A percentile compares a stretch with the other conserved stretches of the same genome.
Conservation (phyloP, 345 rosid genomes). For the Moricandia moricandioides region DNA sequence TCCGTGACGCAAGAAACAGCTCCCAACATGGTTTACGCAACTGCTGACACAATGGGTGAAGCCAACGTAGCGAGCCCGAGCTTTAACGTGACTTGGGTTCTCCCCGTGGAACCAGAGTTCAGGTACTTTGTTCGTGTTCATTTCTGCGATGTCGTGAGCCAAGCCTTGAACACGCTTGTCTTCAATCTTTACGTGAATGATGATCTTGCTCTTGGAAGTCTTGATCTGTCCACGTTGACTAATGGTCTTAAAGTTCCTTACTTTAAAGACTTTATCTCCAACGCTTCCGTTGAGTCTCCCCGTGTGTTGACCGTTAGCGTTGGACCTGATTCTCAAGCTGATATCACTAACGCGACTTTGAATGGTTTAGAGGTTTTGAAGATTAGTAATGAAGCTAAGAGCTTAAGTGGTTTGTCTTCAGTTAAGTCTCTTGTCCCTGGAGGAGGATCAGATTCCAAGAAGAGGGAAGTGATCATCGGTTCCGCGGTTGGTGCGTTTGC, state of each 20-base stretch:
- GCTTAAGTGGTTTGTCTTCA: slow-evolving; percentile 67
- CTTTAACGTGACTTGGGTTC: slow-evolving; percentile 95
- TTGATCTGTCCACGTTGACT: slow-evolving; percentile 66
- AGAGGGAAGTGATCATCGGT: slow-evolving; percentile 46
- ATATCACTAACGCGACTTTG: slow-evolving; percentile 59
- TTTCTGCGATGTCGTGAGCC: slow-evolving; percentile 83
- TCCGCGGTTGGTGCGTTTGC: slow-evolving; percentile 46
- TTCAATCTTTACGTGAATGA: slow-evolving; percentile 82
- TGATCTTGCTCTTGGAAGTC: slow-evolving; percentile 60
- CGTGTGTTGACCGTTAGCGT: slow-evolving; percentile 68
- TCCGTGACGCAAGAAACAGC: slow-evolving; percentile 63
- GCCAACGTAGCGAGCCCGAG: slow-evolving; percentile 61
- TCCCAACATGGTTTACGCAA: slow-evolving; percentile 86
- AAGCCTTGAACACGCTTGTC: slow-evolving; percentile 64
- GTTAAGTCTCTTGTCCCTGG: slow-evolving; percentile 58
- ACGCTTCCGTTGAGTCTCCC: slow-evolving; percentile 51
- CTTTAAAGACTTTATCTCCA: slow-evolving; percentile 76
- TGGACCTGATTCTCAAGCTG: slow-evolving; percentile 74
- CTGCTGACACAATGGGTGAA: slow-evolving; percentile 85
- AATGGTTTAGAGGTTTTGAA: slow-evolving; percentile 91
- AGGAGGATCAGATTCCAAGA: slow-evolving; percentile 45
- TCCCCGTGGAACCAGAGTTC: slow-evolving; percentile 61
- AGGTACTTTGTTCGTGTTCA: slow-evolving; percentile 83
- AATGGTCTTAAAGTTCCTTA: slow-evolving; percentile 56
- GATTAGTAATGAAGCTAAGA: slow-evolving; percentile 71